phyloP scores from a whole-genome alignment of 306 rosid species.

The Castanopsis chinensis region DNA sequence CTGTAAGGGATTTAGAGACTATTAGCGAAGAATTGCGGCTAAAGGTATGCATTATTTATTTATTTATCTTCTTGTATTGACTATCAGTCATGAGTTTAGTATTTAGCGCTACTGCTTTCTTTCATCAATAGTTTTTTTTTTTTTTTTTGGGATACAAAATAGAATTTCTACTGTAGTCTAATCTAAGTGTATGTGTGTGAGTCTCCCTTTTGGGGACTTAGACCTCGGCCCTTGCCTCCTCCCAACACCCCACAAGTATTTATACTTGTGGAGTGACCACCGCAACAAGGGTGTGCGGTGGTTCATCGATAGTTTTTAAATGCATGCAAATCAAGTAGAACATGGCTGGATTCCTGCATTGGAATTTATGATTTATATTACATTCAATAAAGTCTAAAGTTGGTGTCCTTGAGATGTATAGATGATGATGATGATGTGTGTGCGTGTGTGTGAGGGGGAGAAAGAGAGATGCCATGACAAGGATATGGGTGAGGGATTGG shows the following conservation, averaged over 20 bases:
- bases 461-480: background rate
- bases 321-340: background rate
- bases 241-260: too few relatives aligned
- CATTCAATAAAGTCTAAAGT: background rate
- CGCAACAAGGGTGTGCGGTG: too few relatives aligned
- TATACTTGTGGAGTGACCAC: too few relatives aligned
- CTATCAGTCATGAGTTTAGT: background rate
- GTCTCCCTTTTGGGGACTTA: too few relatives aligned
- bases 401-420: background rate
- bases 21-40: conserved; percentile 82
- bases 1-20: conserved; percentile 92
- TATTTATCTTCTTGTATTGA: background rate
- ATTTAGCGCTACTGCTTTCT: background rate
- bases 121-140: background rate
- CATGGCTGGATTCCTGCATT: background rate
- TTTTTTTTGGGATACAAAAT: too few relatives aligned
- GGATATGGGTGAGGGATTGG: background rate
- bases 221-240: too few relatives aligned
- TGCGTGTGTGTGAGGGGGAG: background rate
- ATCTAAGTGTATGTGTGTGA: too few relatives aligned
- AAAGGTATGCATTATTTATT: conserved; percentile 63
- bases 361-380: background rate
- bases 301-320: background rate
- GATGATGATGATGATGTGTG: too few relatives aligned
- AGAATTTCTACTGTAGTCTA: too few relatives aligned